phyloP scores from a whole-genome alignment of 2,329 filamentous ascomycete genomes.

The Alternaria triticina region DNA sequence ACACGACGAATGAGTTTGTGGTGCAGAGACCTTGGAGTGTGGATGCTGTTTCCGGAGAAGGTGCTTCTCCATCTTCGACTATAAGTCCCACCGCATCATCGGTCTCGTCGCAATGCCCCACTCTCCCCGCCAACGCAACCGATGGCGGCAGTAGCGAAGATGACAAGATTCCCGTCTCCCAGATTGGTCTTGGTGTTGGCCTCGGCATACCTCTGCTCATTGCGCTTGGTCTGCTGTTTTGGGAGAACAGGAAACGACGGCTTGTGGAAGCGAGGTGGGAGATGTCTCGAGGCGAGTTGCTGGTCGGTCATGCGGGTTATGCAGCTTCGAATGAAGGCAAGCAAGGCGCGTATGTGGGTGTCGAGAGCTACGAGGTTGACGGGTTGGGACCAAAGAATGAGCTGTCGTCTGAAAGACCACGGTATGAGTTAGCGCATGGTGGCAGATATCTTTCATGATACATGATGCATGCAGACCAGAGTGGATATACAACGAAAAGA shows the following conservation, averaged over 20 bases:
- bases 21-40: background rate
- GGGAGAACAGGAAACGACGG: constrained; percentile 1
- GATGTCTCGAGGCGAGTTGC: background rate
- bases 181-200: background rate
- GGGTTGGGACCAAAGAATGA: background rate
- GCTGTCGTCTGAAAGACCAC: background rate
- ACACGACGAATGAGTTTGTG: background rate
- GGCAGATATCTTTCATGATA: background rate
- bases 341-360: background rate
- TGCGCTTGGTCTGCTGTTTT: background rate
- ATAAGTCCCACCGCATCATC: background rate
- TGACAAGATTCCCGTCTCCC: background rate
- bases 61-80: background rate
- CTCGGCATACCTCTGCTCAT: constrained; percentile 1
- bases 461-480: background rate
- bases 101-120: background rate
- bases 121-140: background rate
- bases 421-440: background rate
- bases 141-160: background rate
- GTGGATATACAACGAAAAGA: background rate
- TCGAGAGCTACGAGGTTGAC: background rate
- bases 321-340: background rate
- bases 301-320: background rate
- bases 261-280: background rate
- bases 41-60: background rate